Percentiles rank a stretch among this genome's conserved stretches.
phyloP scores from a whole-genome alignment of 2,329 filamentous ascomycete genomes.

The Stemphylium lycopersici region DNA sequence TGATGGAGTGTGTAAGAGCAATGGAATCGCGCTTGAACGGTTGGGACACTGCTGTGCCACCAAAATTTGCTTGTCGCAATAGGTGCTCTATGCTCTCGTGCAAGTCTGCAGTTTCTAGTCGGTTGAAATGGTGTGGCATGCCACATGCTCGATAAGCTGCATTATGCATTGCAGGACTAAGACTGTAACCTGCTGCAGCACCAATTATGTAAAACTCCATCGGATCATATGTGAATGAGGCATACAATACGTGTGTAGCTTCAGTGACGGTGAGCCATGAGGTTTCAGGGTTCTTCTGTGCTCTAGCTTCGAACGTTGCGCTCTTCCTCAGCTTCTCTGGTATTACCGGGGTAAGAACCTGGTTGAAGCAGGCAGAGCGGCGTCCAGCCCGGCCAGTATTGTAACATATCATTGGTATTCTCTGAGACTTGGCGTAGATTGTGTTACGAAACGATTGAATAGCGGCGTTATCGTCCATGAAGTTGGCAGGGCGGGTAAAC shows the following conservation, averaged over 20 bases:
- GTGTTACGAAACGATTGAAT: conserved; percentile 62
- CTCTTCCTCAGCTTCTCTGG: conserved; percentile 54
- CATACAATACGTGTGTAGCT: conserved; percentile 68
- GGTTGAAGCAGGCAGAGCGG: conserved; percentile 70
- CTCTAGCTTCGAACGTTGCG: conserved; percentile 46
- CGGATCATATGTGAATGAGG: conserved; percentile 69
- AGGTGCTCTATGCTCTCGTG: conserved; percentile 63
- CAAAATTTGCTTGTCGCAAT: conserved; percentile 69
- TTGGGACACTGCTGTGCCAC: conserved; percentile 72
- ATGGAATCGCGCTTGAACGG: conserved; percentile 77
- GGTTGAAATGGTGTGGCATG: conserved; percentile 69
- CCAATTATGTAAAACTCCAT: conserved; percentile 77
- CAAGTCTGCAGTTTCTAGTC: conserved; percentile 66
- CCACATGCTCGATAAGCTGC: conserved; percentile 70
- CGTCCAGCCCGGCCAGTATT: conserved; percentile 68
- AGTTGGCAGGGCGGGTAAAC: conserved; percentile 63
- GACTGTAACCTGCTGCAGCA: conserved; percentile 73
- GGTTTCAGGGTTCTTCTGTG: conserved; percentile 47
- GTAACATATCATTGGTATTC: conserved; percentile 65
- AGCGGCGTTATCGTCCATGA: conserved; percentile 67
- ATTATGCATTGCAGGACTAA: conserved; percentile 79
- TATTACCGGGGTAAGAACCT: conserved; percentile 66
- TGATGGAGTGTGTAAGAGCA: conserved; percentile 67
- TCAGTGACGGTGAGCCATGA: conserved; percentile 64
- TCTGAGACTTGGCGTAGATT: conserved; percentile 53